Evolutionary conservation across 140 eudicot species (phyloP).

Genomic region (Ambrosia hybrid): DNA sequence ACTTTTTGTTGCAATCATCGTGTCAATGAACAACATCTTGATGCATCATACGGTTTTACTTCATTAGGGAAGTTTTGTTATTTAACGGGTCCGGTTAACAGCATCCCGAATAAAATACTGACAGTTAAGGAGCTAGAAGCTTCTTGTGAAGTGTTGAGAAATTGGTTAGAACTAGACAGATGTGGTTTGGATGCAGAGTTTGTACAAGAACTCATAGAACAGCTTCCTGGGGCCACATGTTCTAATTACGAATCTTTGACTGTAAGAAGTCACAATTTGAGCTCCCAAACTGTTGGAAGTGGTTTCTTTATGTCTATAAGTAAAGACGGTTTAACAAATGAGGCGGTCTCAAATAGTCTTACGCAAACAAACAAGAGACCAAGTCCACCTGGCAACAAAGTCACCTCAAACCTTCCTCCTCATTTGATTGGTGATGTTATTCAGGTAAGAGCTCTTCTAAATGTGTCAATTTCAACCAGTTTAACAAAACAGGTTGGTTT

Average conservation of each 20-base stretch:
- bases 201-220: too few species aligned
- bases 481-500: background rate
- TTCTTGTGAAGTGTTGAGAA: too few species aligned
- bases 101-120: too few species aligned
- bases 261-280: conserved; percentile 41
- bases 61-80: conserved; percentile 64
- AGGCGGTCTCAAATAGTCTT: conserved; percentile 34
- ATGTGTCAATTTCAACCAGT: background rate
- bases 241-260: conserved; percentile 48
- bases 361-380: conserved; percentile 35
- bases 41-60: conserved; percentile 21
- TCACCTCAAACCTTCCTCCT: conserved; percentile 67
- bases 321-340: conserved; percentile 37
- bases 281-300: conserved; percentile 60
- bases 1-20: conserved; percentile 68
- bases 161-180: too few species aligned
- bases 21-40: conserved; percentile 31
- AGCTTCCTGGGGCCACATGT: conserved; percentile 45
- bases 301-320: conserved; percentile 67
- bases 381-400: conserved; percentile 63
- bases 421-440: conserved; percentile 81
- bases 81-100: conserved; percentile 26
- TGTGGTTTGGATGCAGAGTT: too few species aligned
- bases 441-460: conserved; percentile 52
- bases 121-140: too few species aligned